Evolutionary conservation across 2,329 filamentous ascomycete genomes (phyloP).

Genomic region (Neonectria ditissima): DNA sequence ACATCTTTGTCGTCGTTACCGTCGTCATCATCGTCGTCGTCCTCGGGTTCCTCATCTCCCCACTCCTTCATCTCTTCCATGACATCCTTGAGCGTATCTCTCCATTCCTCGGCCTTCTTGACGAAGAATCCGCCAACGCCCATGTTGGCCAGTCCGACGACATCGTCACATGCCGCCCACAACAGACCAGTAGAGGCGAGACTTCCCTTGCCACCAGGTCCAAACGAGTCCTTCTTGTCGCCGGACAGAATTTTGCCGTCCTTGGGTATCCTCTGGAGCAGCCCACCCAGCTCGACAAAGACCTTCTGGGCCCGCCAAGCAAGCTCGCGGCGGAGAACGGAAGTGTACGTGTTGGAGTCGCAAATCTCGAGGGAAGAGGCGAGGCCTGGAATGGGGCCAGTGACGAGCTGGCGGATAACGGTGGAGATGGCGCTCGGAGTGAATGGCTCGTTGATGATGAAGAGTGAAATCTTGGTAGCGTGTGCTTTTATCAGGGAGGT

Average conservation of each 20-base stretch:
- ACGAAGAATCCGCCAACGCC: conserved; percentile 79
- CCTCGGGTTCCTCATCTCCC: conserved; percentile 77
- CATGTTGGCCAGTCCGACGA: conserved; percentile 71
- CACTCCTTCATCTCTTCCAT: conserved; percentile 90
- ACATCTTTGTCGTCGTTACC: conserved; percentile 59
- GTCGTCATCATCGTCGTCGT: conserved; percentile 65
- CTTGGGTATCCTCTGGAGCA: conserved; percentile 70
- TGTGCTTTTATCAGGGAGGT: conserved; percentile 83
- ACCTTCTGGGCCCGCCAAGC: conserved; percentile 68
- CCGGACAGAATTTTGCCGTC: conserved; percentile 65
- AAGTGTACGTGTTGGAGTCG: conserved; percentile 70
- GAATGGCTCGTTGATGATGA: conserved; percentile 89
- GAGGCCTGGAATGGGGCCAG: conserved; percentile 79
- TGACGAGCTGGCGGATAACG: conserved; percentile 78
- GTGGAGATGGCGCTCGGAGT: conserved; percentile 79
- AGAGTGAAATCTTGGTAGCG: conserved; percentile 86
- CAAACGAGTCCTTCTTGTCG: conserved; percentile 38
- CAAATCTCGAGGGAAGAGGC: conserved; percentile 78
- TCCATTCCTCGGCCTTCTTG: conserved; percentile 78
- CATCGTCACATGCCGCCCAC: conserved; percentile 85
- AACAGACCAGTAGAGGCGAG: conserved; percentile 78
- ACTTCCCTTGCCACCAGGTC: conserved; percentile 62
- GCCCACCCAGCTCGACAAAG: conserved; percentile 70
- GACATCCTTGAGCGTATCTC: conserved; percentile 82
- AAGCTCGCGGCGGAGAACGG: conserved; percentile 72